Percentiles rank a stretch among this genome's conserved stretches.
Evolutionary conservation across 1,284 basidiomycete genomes (phyloP).

Genomic region (Sanghuangporus sanghuang): DNA sequence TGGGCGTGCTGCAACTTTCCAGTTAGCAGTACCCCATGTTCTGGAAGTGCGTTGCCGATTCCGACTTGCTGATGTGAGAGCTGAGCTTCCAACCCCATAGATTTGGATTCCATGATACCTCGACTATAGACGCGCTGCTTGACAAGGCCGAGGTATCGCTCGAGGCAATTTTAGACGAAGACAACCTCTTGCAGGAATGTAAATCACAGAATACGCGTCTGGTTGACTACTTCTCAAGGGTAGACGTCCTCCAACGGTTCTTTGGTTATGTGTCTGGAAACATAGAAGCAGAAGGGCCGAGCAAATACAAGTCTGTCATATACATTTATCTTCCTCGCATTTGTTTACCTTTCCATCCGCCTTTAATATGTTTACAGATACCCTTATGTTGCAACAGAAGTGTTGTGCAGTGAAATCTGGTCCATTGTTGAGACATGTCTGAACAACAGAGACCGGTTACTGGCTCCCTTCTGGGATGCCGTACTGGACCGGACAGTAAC

Average conservation of each 20-base stretch:
- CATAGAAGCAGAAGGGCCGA: slow-evolving; percentile 73
- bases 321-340: slow-evolving; percentile 7
- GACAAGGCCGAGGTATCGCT: slow-evolving; percentile 82
- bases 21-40: slow-evolving; percentile 29
- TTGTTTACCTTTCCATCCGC: slow-evolving; percentile 2
- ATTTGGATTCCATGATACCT: slow-evolving; percentile 83
- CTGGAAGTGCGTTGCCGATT: slow-evolving; percentile 32
- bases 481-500: slow-evolving; percentile 76
- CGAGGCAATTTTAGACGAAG: slow-evolving; percentile 91
- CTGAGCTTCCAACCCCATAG: slow-evolving; percentile 32
- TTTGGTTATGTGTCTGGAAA: slow-evolving; percentile 83
- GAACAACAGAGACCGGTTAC: slow-evolving; percentile 62
- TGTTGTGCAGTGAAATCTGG: slow-evolving; percentile 94
- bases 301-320: slow-evolving; percentile 66
- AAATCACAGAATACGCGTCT: slow-evolving; percentile 90
- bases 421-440: slow-evolving; percentile 90
- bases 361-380: slow-evolving; percentile 55
- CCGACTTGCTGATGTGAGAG: background rate
- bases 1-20: background rate
- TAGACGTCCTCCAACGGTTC: slow-evolving; percentile 75
- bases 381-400: slow-evolving; percentile 92
- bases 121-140: slow-evolving; percentile 75
- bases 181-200: slow-evolving; percentile 92
- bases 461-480: slow-evolving; percentile 90
- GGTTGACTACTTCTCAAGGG: slow-evolving; percentile 78